Percentiles rank a stretch among this genome's conserved stretches.
Conservation (phyloP, 164 flowering plant species). For the Warburgia ugandensis region DNA sequence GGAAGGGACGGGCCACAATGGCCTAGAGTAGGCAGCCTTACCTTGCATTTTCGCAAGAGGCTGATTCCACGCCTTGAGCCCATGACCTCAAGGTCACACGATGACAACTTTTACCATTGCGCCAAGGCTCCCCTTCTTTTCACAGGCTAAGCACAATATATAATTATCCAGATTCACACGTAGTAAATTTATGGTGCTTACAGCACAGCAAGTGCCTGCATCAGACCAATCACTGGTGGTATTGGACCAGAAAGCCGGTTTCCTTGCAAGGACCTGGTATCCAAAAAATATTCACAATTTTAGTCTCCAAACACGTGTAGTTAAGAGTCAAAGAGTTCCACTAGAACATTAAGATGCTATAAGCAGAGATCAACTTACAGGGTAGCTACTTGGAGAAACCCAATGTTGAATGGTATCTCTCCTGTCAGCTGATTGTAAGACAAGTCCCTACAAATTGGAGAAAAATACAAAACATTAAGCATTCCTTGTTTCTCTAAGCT, state of each 20-base stretch:
- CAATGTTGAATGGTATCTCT: conserved; percentile 94
- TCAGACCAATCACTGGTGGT: conserved; percentile 87
- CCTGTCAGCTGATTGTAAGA: conserved; percentile 84
- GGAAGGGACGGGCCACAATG: too few relatives aligned
- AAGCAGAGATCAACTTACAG: conserved; percentile 39
- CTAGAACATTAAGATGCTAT: neutral
- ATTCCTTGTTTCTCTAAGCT: neutral
- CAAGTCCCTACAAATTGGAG: conserved; percentile 42
- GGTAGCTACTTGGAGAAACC: conserved; percentile 96
- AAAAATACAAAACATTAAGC: neutral
- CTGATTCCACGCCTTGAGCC: too few relatives aligned
- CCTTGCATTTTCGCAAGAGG: too few relatives aligned
- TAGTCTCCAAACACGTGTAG: too few relatives aligned
- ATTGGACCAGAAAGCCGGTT: conserved; percentile 71
- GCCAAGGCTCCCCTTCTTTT: too few relatives aligned
- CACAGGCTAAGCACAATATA: too few relatives aligned
- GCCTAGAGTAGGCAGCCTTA: too few relatives aligned
- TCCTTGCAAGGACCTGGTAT: conserved; percentile 87
- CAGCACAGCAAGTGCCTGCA: conserved; percentile 99
- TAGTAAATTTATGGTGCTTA: conserved; percentile 31
- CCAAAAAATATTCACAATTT: too few relatives aligned
- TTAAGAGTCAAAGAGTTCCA: too few relatives aligned
- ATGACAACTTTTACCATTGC: too few relatives aligned
- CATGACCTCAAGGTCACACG: too few relatives aligned
- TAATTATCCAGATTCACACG: conserved; percentile 1